phyloP scores from a whole-genome alignment of 1,139 yeast species.

The Yamadazyma triangularis region DNA sequence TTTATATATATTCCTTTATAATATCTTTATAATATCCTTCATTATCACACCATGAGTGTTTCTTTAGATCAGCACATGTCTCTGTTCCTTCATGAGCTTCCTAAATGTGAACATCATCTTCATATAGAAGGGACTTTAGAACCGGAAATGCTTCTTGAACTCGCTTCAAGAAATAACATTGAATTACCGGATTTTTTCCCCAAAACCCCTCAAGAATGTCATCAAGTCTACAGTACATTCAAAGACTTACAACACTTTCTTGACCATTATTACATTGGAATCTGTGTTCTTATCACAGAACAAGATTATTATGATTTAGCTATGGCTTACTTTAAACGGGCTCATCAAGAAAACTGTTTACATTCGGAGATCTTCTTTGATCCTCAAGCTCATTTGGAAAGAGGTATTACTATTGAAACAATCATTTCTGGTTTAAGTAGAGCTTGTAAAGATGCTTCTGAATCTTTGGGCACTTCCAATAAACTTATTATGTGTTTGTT shows the following conservation, averaged over 20 bases:
- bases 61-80: constrained; percentile 17
- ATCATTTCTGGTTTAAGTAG: constrained; percentile 61
- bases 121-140: constrained; percentile 80
- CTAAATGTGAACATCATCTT: constrained; percentile 81
- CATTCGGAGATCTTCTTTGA: constrained; percentile 77
- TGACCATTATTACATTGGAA: constrained; percentile 74
- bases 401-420: constrained; percentile 55
- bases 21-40: no score
- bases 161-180: constrained; percentile 56
- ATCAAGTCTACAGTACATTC: constrained; percentile 55
- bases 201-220: constrained; percentile 45
- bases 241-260: constrained; percentile 70
- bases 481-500: constrained; percentile 75
- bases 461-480: constrained; percentile 56
- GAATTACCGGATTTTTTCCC: constrained; percentile 60
- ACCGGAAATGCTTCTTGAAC: constrained; percentile 61
- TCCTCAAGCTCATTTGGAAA: constrained; percentile 76
- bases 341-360: constrained; percentile 54
- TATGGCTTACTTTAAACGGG: constrained; percentile 64
- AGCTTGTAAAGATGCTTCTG: constrained; percentile 58
- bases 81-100: constrained; percentile 56
- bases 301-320: constrained; percentile 70
- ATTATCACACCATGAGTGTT: no score
- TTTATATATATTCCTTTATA: no score
- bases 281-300: constrained; percentile 62